Base-by-base conservation (phyloP, 768 basidiomycete species). In the Butyriboletus loyo region DNA sequence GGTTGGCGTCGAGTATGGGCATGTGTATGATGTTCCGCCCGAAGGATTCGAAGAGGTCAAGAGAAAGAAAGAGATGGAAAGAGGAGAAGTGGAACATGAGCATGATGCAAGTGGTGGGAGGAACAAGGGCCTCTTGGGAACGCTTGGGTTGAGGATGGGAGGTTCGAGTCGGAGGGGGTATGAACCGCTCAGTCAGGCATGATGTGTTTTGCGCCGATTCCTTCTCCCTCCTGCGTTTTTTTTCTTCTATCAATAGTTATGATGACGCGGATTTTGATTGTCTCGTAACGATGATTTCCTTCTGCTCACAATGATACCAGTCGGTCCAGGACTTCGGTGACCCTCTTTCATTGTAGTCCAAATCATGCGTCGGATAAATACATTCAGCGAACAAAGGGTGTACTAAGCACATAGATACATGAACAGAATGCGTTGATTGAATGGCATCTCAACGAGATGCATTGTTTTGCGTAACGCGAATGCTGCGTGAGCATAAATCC, bases 1-100 rank as follows among this genome's bases (percentile, higher is more conserved):
- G 69, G 73, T 96, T 24, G 92, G 91, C 3, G 89, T 99, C 41
- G 87, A 95, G 67, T 99, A 97, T 72, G 89, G 91, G 49, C 75
- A 77, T 59, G 67, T 97, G 67, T 96, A 95, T 72, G 92, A 94
- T 70, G 83, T 98, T 24, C 94, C 95, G 5, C 56, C 75, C 3
- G 93, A 94, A 65, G 94, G 93, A 13, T 92, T 93, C 66, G 69
- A 72, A 47, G 88, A 89, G 69, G 89, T 85, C 58, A 85, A 86
- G 73, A 73, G 67, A 66, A 74, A 77, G 66, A 76, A 77, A 61
- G 76, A 79, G 65, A 72, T 71, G 64, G 86, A 87, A 62, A 59
- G 67, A 41, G 55, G 57, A 22, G 65, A 66, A n/a, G 40, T 57
- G 41, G 67, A 71, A 0, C 69, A 65, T 17, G 84, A 82, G 40